A percentile compares a stretch with the other conserved stretches of the same genome.
phyloP scores from a whole-genome alignment of 352 stramenopile species.

The Elongisporangium anandrum region DNA sequence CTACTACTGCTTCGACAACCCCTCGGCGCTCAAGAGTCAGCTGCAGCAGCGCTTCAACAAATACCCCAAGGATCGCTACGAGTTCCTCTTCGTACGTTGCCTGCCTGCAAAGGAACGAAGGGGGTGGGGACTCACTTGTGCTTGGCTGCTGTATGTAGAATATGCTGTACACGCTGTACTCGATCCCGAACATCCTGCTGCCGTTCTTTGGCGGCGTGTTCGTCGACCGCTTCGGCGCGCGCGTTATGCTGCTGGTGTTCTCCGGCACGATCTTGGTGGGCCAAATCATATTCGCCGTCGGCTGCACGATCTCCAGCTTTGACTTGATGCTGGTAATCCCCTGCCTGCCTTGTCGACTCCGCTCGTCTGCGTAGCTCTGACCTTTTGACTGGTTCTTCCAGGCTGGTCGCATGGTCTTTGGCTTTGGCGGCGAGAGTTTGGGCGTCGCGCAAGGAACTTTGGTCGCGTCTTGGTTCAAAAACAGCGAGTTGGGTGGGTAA shows the following conservation, averaged over 20 bases:
- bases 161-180: constrained; percentile 93
- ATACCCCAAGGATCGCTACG: constrained; percentile 70
- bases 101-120: background rate
- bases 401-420: constrained; percentile 88
- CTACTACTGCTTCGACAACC: constrained; percentile 92
- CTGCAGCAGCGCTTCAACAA: constrained; percentile 82
- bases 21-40: constrained; percentile 81
- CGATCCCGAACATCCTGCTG: constrained; percentile 89
- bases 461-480: constrained; percentile 91
- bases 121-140: background rate
- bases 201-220: constrained; percentile 92
- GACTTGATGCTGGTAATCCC: constrained; percentile 64
- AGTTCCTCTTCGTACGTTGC: constrained; percentile 73
- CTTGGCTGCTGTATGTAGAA: constrained; percentile 49
- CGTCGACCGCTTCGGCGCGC: constrained; percentile 85
- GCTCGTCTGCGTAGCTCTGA: too few relatives aligned
- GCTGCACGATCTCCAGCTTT: constrained; percentile 73
- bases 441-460: constrained; percentile 89
- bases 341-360: too few relatives aligned
- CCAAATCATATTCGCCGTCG: constrained; percentile 87
- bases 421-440: constrained; percentile 90
- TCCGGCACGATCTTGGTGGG: constrained; percentile 75
- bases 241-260: constrained; percentile 84
- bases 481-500: constrained; percentile 74
- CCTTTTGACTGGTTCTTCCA: constrained; percentile 19